Evolutionary conservation across 2,329 filamentous ascomycete genomes (phyloP).

Genomic region (Aspergillus calidoustus): DNA sequence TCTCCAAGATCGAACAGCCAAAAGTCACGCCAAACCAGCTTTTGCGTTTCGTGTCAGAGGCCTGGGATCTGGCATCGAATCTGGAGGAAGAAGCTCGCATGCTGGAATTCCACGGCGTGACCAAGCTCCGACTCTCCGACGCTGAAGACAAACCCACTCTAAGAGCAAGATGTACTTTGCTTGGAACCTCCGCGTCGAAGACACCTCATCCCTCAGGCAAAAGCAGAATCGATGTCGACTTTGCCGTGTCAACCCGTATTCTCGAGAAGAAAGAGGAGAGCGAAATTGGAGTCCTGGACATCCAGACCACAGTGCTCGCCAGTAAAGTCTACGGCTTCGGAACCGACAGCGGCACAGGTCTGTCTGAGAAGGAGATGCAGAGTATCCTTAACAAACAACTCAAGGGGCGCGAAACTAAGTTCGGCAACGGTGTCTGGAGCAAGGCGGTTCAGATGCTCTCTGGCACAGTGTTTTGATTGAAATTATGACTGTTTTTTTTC

Average conservation of each 20-base stretch:
- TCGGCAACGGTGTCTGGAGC: constrained; percentile 47
- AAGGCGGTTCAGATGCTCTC: constrained; percentile 43
- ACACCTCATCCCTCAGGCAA: constrained; percentile 13
- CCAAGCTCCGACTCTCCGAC: constrained; percentile 40
- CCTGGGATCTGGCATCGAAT: constrained; percentile 47
- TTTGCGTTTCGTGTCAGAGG: constrained; percentile 46
- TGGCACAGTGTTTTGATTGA: constrained; percentile 38
- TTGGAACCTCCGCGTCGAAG: constrained; percentile 30
- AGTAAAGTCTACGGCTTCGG: constrained; percentile 49
- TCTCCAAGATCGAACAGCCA: constrained; percentile 42
- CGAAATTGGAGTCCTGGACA: constrained; percentile 35
- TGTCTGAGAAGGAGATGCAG: constrained; percentile 43
- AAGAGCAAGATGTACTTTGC: constrained; percentile 45
- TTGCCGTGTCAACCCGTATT: constrained; percentile 40
- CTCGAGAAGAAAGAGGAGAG: constrained; percentile 21
- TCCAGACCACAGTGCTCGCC: constrained; percentile 45
- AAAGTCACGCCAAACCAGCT: constrained; percentile 43
- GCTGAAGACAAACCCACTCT: constrained; percentile 33
- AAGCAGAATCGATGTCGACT: constrained; percentile 45
- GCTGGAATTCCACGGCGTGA: constrained; percentile 52
- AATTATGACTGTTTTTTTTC: background rate
- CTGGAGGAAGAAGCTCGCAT: constrained; percentile 51
- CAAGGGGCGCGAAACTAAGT: constrained; percentile 21
- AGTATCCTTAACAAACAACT: constrained; percentile 39
- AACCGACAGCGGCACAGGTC: constrained; percentile 28